phyloP scores from a whole-genome alignment of 2,329 filamentous ascomycete genomes.

The Cladophialophora yegresii region DNA sequence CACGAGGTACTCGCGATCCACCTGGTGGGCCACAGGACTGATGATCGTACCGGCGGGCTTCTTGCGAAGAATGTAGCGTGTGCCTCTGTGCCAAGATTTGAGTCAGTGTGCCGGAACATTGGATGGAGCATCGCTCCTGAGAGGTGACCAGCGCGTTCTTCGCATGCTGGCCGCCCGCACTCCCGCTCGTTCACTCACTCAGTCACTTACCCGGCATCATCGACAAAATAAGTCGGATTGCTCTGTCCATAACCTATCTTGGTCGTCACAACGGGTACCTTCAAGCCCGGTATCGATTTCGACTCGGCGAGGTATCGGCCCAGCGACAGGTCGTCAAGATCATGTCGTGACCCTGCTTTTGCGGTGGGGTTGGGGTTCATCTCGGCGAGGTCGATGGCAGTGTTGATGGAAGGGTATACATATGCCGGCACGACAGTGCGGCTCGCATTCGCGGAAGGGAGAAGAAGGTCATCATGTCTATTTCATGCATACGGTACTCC shows the following conservation, averaged over 20 bases:
- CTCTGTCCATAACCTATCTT: slow-evolving; percentile 33
- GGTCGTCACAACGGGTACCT: slow-evolving; percentile 25
- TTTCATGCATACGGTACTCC: not conserved
- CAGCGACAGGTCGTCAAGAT: slow-evolving; percentile 24
- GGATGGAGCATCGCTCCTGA: not conserved
- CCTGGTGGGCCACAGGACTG: slow-evolving; percentile 81
- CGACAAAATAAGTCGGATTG: slow-evolving; percentile 31
- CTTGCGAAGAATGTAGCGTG: slow-evolving; percentile 80
- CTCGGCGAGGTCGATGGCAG: not conserved
- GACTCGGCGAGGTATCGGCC: slow-evolving; percentile 21
- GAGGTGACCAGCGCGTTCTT: not conserved
- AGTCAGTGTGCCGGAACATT: too few relatives aligned
- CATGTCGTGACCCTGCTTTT: slow-evolving; percentile 18
- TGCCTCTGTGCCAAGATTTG: slow-evolving; percentile 44
- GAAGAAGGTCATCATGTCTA: not conserved
- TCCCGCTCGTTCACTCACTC: not conserved
- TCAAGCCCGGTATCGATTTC: slow-evolving; percentile 20
- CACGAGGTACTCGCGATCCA: slow-evolving; percentile 83
- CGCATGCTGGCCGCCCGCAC: too few relatives aligned
- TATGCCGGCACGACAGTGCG: not conserved
- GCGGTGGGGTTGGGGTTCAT: slow-evolving; percentile 14
- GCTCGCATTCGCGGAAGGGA: not conserved
- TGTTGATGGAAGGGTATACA: not conserved
- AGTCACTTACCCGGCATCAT: slow-evolving; percentile 28
- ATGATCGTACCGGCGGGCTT: slow-evolving; percentile 84